Evolutionary conservation across 2,329 filamentous ascomycete genomes (phyloP), one percentile per base, ranked within the genome.

Genomic region (Paecilomyces dactylethromorphus): DNA sequence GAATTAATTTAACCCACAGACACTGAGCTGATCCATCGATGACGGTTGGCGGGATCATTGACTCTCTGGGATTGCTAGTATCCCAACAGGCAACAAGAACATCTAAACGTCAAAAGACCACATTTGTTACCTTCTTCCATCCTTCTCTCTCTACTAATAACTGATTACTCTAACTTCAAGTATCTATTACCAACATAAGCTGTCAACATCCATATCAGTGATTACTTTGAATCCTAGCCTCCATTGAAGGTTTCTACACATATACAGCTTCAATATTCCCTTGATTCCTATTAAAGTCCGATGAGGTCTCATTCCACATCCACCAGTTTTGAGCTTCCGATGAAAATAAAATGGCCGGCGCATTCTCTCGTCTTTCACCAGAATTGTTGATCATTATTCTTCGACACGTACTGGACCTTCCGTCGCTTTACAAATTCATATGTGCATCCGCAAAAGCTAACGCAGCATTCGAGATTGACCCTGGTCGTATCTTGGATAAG

Each of bases 391-490:
- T 45, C 35, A 45, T 45, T 4, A 45, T 45, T 15, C 35, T 45
- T 45, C 13, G 35, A 45, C 24, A 26, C 24, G 24, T 26, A 26
- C 24, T 5, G 24, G 24, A 26, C 24, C 24, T 26, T 26, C 24
- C 24, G 24, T 26, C 24, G 24, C 24, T 26, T 26, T 26, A 3
- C 35, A 58, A 24, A 4, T 21, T 58, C 31, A 51, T 58, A 32
- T 58, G 55, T 55, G n/a, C 39, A 55, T 58, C 55, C 39, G 18
- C 56, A 18, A 26, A 12, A 54, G 52, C 24, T 13, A 58, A 55
- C 10, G 51, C 22, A 22, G 51, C 58, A 21, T 59, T 59, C 10
- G 18, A 55, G 10, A 18, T 53, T 31, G 39, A 52, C 24, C 1
- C 52, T 32, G 22, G 29, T 22, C 15, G 3, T 58, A 55, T 60